phyloP scores from a whole-genome alignment of 2,329 filamentous ascomycete genomes.

The Pleochaeta shiraiana region DNA sequence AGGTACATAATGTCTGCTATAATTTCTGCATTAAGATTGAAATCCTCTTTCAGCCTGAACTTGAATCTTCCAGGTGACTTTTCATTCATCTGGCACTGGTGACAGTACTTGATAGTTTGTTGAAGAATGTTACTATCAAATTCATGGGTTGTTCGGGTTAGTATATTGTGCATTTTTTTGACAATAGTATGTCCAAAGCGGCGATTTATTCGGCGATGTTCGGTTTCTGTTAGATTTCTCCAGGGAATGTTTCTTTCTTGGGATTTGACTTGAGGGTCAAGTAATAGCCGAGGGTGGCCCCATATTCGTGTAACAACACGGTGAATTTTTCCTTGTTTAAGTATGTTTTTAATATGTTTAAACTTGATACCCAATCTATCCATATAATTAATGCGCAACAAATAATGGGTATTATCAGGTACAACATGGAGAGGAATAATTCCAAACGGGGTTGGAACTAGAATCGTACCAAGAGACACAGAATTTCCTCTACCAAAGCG shows the following conservation, averaged over 20 bases:
- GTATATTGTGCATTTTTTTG: neutral
- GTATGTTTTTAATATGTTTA: neutral
- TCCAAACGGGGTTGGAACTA: neutral
- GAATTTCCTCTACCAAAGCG: neutral
- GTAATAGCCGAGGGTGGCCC: neutral
- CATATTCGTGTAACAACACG: neutral
- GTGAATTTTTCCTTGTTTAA: neutral
- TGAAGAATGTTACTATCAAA: neutral
- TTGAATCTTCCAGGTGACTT: neutral
- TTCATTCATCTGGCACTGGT: neutral
- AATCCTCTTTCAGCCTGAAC: constrained; percentile 1
- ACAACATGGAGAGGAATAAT: neutral
- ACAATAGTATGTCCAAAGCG: neutral
- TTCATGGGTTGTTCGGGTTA: neutral
- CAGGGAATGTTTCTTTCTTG: neutral
- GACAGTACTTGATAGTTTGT: neutral
- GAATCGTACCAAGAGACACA: neutral
- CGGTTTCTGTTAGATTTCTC: neutral
- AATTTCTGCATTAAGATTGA: constrained; percentile 5
- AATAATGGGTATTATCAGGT: neutral
- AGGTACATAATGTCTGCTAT: constrained; percentile 6
- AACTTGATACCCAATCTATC: neutral
- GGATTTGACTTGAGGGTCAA: neutral
- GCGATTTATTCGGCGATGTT: neutral
- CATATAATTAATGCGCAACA: neutral